A percentile compares a stretch with the other conserved stretches of the same genome.
Conservation (phyloP, 169 alveolate genomes). For the Cryptosporidium sp. region DNA sequence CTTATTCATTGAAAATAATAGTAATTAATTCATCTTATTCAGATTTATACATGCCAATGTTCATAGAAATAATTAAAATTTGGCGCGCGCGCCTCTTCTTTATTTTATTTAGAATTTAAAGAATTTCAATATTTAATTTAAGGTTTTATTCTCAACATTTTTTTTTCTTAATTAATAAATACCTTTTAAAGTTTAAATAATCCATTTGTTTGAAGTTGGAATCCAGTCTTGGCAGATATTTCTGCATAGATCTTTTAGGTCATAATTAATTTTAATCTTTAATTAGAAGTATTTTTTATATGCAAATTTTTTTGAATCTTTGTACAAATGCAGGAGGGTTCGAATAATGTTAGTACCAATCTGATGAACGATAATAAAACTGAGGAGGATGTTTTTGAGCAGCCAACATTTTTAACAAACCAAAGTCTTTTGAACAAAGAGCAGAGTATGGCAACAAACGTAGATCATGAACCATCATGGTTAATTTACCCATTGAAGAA, state of each 20-base stretch:
- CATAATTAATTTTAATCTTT: not conserved
- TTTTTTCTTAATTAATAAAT: too few relatives aligned
- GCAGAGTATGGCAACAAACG: not conserved
- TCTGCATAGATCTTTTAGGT: not conserved
- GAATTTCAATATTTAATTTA: too few relatives aligned
- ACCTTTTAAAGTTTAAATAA: too few relatives aligned
- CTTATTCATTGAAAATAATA: not conserved
- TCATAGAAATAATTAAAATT: too few relatives aligned
- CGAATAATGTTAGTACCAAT: not conserved
- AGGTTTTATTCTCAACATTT: not conserved
- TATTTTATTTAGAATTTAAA: not conserved
- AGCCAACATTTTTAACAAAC: conserved; percentile 10
- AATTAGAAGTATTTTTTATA: not conserved
- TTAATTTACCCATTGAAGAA: conserved; percentile 61
- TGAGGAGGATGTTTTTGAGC: conserved; percentile 10
- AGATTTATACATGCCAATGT: not conserved
- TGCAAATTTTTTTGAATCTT: not conserved
- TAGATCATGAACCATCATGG: conserved; percentile 75
- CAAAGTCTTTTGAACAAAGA: conserved; percentile 18
- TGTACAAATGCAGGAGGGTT: conserved; percentile 15
- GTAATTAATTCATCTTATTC: not conserved
- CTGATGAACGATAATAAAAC: not conserved
- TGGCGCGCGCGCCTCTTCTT: not conserved
- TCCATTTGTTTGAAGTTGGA: not conserved
- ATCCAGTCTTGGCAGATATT: not conserved